phyloP scores from a whole-genome alignment of 768 basidiomycete genomes.

The Mycena vulgaris region DNA sequence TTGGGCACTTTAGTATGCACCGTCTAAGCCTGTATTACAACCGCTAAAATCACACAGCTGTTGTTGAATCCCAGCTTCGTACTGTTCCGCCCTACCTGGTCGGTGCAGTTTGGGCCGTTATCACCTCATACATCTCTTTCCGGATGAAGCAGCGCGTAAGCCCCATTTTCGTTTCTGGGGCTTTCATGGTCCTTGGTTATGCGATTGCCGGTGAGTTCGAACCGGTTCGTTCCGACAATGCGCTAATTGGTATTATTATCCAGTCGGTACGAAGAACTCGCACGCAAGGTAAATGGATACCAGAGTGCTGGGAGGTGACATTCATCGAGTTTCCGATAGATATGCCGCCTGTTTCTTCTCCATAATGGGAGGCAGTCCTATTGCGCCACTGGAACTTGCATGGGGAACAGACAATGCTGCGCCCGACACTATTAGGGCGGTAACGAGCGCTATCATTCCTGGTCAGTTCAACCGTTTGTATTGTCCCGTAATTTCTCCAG shows the following conservation, averaged over 20 bases:
- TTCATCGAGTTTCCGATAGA: slow-evolving; percentile 39
- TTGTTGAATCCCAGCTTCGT: slow-evolving; percentile 62
- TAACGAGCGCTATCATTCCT: slow-evolving; percentile 61
- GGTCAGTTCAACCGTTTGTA: slow-evolving; percentile 41
- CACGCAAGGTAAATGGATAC: slow-evolving; percentile 49
- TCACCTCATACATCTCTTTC: slow-evolving; percentile 53
- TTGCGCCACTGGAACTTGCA: slow-evolving; percentile 59
- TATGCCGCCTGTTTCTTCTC: slow-evolving; percentile 65
- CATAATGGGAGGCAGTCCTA: slow-evolving; percentile 55
- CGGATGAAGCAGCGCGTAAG: slow-evolving; percentile 54
- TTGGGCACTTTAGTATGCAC: slow-evolving; percentile 54
- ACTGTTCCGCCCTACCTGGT: slow-evolving; percentile 66
- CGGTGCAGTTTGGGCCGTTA: slow-evolving; percentile 57
- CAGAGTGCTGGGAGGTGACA: background rate
- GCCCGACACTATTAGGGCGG: slow-evolving; percentile 64
- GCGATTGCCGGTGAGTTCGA: slow-evolving; percentile 55
- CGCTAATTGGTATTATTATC: background rate
- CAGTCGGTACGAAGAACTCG: slow-evolving; percentile 51
- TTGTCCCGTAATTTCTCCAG: background rate
- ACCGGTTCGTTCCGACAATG: background rate
- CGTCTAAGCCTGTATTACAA: background rate
- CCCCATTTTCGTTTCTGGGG: slow-evolving; percentile 52
- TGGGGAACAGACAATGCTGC: slow-evolving; percentile 68
- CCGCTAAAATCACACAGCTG: slow-evolving; percentile 46
- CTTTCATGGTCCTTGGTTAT: slow-evolving; percentile 61